Base-by-base conservation (phyloP, 371 early-diverging fungal species). In the Vairimorpha necatrix region DNA sequence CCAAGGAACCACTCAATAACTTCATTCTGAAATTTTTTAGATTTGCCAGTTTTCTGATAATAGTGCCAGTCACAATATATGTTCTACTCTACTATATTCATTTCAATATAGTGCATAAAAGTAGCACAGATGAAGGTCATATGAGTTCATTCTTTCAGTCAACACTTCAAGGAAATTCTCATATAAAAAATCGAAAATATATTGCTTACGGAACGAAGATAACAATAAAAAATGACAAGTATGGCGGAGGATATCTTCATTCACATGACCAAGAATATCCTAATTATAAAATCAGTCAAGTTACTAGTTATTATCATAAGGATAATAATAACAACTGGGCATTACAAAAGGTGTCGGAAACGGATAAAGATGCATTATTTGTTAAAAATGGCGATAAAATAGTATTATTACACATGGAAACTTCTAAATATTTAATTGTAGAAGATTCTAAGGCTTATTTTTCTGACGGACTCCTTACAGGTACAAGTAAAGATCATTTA, bases 111-210 rank as follows among this genome's bases (percentile, higher is more conserved):
- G 87, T 96, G 28, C 90, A 88, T 79, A 87, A 87, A 63, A 89
- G 89, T 74, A 95, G 96, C 0, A 84, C 90, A 11, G 99, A 97
- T 20, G 97, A 97, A 85, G 92, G 93, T 9, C 92, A 92, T 72
- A 97, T 99, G 97, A 91, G 93, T 81, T 93, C 94, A 6, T 84
- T 94, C 18, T 99, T 99, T 86, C 97, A 99, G 82, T 91, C 94
- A 0, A 87, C 89, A 3, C 86, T 99, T n/a, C 76, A 86, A 36
- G 95, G 94, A 16, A 94, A 88, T 83, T 86, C 87, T 32, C 89
- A 95, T 62, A 79, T 84, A 33, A 78, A 87, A 48, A 92, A 91
- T 78, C 95, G 95, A 14, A 86, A 93, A 26, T 93, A 94, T 81
- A 82, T 96, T n/a, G 91, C 90, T 0, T 97, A 88, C 85, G 96